Conservation (phyloP, 768 basidiomycete genomes). For the Hortiboletus campestris region DNA sequence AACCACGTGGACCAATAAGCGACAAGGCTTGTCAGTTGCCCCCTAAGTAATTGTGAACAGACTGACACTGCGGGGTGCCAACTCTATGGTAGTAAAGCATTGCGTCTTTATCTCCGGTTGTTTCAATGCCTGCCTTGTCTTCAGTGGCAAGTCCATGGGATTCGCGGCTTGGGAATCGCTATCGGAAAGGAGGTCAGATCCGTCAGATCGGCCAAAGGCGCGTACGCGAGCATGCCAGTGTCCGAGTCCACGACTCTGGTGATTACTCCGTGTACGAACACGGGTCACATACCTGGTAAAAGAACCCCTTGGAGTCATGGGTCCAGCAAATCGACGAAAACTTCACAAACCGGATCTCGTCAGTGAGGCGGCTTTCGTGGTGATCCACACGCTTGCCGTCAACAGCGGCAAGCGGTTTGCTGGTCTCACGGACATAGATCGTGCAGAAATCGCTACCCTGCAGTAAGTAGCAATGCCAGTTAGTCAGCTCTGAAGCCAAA, state of each 20-base stretch:
- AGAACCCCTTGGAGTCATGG: slow-evolving; percentile 77
- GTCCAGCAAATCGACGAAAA: slow-evolving; percentile 75
- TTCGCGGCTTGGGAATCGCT: slow-evolving; percentile 57
- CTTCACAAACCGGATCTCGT: slow-evolving; percentile 74
- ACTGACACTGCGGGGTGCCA: slow-evolving; percentile 66
- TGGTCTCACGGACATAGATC: slow-evolving; percentile 64
- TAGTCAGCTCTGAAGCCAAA: slow-evolving; percentile 1
- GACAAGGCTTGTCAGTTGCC: slow-evolving; percentile 6
- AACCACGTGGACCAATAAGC: not conserved
- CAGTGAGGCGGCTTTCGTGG: slow-evolving; percentile 53
- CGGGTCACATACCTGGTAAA: slow-evolving; percentile 59
- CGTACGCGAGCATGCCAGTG: not conserved
- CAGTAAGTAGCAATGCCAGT: not conserved
- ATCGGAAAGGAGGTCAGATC: slow-evolving; percentile 4
- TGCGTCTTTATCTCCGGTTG: slow-evolving; percentile 60
- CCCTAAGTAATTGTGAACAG: slow-evolving; percentile 1
- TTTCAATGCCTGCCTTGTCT: slow-evolving; percentile 57
- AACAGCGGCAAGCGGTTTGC: slow-evolving; percentile 48
- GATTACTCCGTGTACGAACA: not conserved
- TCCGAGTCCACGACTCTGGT: not conserved
- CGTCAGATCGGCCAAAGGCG: not conserved
- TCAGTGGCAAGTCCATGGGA: slow-evolving; percentile 46
- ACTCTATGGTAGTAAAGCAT: slow-evolving; percentile 76
- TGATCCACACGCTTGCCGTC: slow-evolving; percentile 40
- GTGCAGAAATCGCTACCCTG: slow-evolving; percentile 76